A percentile compares a stretch with the other conserved stretches of the same genome.
Conservation (phyloP, 371 early-diverging fungal genomes). For the Vairimorpha ceranae region DNA sequence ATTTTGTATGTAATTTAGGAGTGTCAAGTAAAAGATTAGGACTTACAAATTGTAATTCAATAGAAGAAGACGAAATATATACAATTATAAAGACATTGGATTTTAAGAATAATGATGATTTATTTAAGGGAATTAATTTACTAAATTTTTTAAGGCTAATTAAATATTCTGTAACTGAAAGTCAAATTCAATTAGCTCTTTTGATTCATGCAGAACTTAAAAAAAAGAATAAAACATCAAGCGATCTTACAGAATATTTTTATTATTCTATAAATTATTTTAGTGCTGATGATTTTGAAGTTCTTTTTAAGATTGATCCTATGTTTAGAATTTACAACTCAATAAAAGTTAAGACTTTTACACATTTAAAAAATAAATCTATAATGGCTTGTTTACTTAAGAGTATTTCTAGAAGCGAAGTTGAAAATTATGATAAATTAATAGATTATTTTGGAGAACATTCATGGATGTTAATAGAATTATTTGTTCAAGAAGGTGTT, state of each 20-base stretch:
- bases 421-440: not conserved
- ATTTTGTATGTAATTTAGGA: not conserved
- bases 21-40: too few species aligned
- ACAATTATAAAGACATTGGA: not conserved
- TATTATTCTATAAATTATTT: conserved; percentile 14
- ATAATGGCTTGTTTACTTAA: conserved; percentile 9
- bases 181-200: conserved; percentile 19
- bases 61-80: not conserved
- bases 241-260: conserved; percentile 6
- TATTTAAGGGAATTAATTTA: conserved; percentile 2
- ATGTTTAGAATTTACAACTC: conserved; percentile 5
- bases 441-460: conserved; percentile 19
- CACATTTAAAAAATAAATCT: not conserved
- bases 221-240: not conserved
- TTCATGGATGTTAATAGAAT: conserved; percentile 16
- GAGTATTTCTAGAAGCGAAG: conserved; percentile 11
- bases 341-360: conserved; percentile 2
- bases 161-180: not conserved
- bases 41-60: not conserved
- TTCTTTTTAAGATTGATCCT: conserved; percentile 26
- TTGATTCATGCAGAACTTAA: conserved; percentile 14
- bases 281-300: conserved; percentile 8
- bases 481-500: conserved; percentile 20
- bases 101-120: not conserved
- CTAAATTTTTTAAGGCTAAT: conserved; percentile 12